Evolutionary conservation across 176 grass and related monocot species (phyloP), one percentile per base, ranked within the genome.

Genomic region (Triticum dicoccoides): DNA sequence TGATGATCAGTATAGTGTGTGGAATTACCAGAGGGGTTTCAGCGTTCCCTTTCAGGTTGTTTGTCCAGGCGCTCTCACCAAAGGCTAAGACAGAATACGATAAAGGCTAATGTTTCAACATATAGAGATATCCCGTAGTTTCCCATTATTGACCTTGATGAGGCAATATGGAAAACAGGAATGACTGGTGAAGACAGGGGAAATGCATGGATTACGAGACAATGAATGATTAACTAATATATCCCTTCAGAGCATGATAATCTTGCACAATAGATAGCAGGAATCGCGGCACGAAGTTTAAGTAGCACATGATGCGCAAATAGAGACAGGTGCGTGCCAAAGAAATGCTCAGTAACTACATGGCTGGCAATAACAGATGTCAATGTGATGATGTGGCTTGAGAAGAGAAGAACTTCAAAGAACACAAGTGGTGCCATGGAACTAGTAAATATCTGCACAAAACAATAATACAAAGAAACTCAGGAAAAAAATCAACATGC

Each of bases 41-140:
- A 12, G 80, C 85, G 79, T 89, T 87, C 71, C 91, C 95, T 82
- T 82, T 92, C 52, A 98, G 61, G 37, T 82, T 84, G 49, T 95
- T 93, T 84, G 89, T 92, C 95, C 87, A 98, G 52, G 49, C 77
- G 66, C 93, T 98, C 83, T 90, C 83, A 85, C 95, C 95, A 79
- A 98, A 95, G 24, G 24, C 24, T 81, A 15, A 83, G 83, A 25
- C 91, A 75, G 83, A 98, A 98, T 17, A 81, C 89, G 73, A 92
- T 69, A 38, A 92, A 85, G 65, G 80, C 69, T 29, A 89, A 58
- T 72, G 92, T 89, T 75, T 92, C 86, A 65, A 92, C 69, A 54
- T 75, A 90, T 41, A 67, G 42, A 62, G 91, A 82, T 67, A 95
- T 83, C 78, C 69, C 89, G 65, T 89, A 93, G 79, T 80, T 65